phyloP scores from a whole-genome alignment of 495 filamentous ascomycete species.

The Cercophora samala region DNA sequence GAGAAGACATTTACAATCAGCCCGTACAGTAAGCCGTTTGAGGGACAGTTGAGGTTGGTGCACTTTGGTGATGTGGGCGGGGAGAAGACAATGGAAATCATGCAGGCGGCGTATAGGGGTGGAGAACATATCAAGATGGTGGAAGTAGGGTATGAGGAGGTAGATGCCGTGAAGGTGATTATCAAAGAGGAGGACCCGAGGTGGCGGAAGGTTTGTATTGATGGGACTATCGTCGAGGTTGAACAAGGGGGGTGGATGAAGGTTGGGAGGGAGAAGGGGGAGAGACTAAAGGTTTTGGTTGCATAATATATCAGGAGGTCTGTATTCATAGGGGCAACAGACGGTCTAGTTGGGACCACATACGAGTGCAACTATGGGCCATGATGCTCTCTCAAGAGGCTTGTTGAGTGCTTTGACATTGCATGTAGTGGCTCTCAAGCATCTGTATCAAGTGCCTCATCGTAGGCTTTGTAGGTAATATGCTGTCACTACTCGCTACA shows the following conservation, averaged over 20 bases:
- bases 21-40: slow-evolving; percentile 61
- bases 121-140: slow-evolving; percentile 62
- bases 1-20: slow-evolving; percentile 78
- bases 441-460: too few species aligned
- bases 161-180: slow-evolving; percentile 61
- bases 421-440: too few species aligned
- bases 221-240: slow-evolving; percentile 77
- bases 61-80: slow-evolving; percentile 64
- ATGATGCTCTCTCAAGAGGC: too few species aligned
- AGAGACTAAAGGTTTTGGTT: slow-evolving; percentile 37
- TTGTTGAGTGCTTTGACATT: too few species aligned
- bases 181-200: slow-evolving; percentile 60
- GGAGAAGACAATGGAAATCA: slow-evolving; percentile 65
- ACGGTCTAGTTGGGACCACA: too few species aligned
- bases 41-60: slow-evolving; percentile 66
- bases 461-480: too few species aligned
- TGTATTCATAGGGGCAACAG: neutral
- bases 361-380: too few species aligned
- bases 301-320: slow-evolving; percentile 17
- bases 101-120: slow-evolving; percentile 69
- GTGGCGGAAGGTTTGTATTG: slow-evolving; percentile 84
- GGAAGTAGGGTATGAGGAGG: slow-evolving; percentile 61
- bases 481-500: neutral
- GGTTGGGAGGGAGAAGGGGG: slow-evolving; percentile 39
- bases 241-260: slow-evolving; percentile 69